Base-by-base conservation (phyloP, 441 rosid genomes). In the Populus hybrid region DNA sequence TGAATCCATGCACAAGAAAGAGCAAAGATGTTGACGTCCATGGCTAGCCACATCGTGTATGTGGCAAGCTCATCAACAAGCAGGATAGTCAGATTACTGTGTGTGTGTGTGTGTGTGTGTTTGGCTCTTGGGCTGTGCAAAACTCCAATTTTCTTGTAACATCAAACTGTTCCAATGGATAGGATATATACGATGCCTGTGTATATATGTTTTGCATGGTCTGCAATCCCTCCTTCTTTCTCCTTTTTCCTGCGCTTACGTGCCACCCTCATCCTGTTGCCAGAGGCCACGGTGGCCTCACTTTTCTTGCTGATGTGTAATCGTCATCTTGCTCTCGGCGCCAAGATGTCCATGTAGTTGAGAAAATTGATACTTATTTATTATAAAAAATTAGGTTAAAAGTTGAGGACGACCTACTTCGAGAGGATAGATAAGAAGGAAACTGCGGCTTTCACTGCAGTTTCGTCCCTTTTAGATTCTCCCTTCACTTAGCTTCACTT, bases 1-100 rank as follows among this genome's bases (percentile, higher is more conserved):
- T 72, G 73, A 77, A 76, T 70, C 56, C 74, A 73, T 33, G 18
- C 24, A n/a, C 14, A 26, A 1, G 28, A n/a, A 53, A 31, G 3
- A n/a, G 56, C 20, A 24, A 20, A 23, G 69, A 77, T 14, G 71
- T 18, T 42, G 73, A 76, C 68, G n/a, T 16, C 72, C 35, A 75
- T 61, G 73, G 78, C 71, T 69, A 67, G 16, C 56, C 79, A 11
- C 29, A 38, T 45, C 6, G 18, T 56, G 71, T 28, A 38, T 65
- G 84, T 74, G 88, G 85, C 86, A 78, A 73, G 20, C 88, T 82
- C 86, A 74, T 83, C 89, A 79, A 83, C 63, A 50, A 26, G 6
- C 18, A 33, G 9, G 6, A 33, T 7, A 8, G 9, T 9, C 28
- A 38, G 45, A 38, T 38, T 38, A 0, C 42, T 38, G 2, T 8